These are phyloP conservation scores for Flaveria ramosissima DNA, from an alignment of 129 eudicot genomes.

Conservation along the genomic window DNA sequence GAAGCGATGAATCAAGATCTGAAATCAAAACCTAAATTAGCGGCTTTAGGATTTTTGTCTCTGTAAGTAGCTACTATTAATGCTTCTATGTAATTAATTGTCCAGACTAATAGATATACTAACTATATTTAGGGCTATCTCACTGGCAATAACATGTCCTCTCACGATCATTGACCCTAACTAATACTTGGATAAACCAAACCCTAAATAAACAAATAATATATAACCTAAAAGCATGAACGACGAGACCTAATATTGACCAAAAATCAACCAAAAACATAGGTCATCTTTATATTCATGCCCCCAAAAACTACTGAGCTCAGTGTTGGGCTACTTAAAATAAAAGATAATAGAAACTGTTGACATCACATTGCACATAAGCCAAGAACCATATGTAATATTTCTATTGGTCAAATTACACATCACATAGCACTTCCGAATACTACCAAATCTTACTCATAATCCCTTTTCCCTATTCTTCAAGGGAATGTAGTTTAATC, in stretches of 20 bases:
- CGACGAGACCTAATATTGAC: background rate
- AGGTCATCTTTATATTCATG: background rate
- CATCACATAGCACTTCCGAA: conserved; percentile 4
- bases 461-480: background rate
- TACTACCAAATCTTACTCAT: conserved; percentile 22
- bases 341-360: conserved; percentile 13
- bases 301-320: conserved; percentile 7
- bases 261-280: background rate
- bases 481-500: conserved; percentile 13
- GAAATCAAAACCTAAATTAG: background rate
- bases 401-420: conserved; percentile 10
- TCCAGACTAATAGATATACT: background rate
- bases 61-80: background rate
- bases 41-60: background rate
- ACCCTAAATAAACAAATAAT: background rate
- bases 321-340: background rate
- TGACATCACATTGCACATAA: background rate
- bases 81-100: background rate
- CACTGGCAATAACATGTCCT: background rate
- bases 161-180: background rate
- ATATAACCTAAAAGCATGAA: background rate
- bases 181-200: background rate
- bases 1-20: background rate
- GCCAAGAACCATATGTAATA: background rate
- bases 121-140: conserved; percentile 1